Conservation (phyloP, 441 rosid species). For the Corymbia calophylla region DNA sequence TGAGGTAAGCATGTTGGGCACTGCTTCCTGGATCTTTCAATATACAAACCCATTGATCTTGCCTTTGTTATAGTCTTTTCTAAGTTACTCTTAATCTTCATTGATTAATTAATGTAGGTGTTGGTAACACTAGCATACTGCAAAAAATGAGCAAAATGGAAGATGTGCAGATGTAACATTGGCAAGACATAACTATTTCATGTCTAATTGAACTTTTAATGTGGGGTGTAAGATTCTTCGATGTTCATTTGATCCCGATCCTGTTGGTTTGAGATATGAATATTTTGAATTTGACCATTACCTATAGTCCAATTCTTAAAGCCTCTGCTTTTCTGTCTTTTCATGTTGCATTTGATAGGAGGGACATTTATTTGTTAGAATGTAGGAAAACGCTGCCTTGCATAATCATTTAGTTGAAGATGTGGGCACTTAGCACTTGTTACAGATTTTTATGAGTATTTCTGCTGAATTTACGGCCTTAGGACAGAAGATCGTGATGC, state of each 20-base stretch:
- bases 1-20: constrained; percentile 35
- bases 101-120: neutral
- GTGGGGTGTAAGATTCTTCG: neutral
- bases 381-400: neutral
- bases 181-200: neutral
- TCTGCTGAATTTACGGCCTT: neutral
- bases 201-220: neutral
- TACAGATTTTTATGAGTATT: neutral
- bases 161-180: neutral
- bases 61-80: neutral
- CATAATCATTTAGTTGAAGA: neutral
- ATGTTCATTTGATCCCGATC: neutral
- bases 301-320: neutral
- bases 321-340: neutral
- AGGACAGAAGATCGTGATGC: neutral
- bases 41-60: neutral
- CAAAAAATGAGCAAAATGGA: neutral
- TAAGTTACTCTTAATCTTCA: neutral
- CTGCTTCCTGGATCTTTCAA: neutral
- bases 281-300: neutral
- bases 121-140: neutral
- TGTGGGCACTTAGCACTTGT: neutral
- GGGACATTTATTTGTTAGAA: neutral
- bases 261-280: neutral
- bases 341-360: neutral